Evolutionary conservation across 1,284 basidiomycete species (phyloP).

Genomic region (Rhizoctonia solani): DNA sequence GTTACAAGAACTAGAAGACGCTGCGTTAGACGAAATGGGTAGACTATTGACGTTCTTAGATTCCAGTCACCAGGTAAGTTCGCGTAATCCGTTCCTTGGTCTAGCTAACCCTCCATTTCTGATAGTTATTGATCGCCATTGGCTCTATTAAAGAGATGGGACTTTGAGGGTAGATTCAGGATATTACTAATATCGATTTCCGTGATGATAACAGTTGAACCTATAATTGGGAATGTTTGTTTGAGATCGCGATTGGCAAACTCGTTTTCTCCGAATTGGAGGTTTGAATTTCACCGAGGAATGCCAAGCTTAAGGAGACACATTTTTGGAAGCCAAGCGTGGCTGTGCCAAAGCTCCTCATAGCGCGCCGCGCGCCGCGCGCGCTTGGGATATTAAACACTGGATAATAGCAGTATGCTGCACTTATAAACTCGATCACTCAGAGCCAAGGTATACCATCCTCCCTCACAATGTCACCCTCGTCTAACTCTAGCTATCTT

Average conservation of each 20-base stretch:
- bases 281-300: too few species aligned
- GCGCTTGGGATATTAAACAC: background rate
- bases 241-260: too few species aligned
- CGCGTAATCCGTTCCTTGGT: background rate
- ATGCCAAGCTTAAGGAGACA: too few species aligned
- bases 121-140: conserved; percentile 61
- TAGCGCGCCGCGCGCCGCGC: background rate
- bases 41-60: conserved; percentile 62
- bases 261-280: too few species aligned
- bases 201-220: too few species aligned
- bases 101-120: background rate
- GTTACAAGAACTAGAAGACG: conserved; percentile 74
- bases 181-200: too few species aligned
- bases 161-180: conserved; percentile 42
- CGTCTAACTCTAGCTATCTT: background rate
- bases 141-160: conserved; percentile 71
- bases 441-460: too few species aligned
- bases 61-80: conserved; percentile 52
- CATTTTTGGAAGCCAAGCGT: too few species aligned
- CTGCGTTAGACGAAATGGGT: conserved; percentile 72
- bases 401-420: background rate
- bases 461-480: background rate
- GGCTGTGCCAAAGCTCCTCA: background rate
- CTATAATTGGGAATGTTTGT: too few species aligned
- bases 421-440: background rate